Evolutionary conservation across 371 early-diverging fungal genomes (phyloP).

Genomic region (Capniomyces stellatus): DNA sequence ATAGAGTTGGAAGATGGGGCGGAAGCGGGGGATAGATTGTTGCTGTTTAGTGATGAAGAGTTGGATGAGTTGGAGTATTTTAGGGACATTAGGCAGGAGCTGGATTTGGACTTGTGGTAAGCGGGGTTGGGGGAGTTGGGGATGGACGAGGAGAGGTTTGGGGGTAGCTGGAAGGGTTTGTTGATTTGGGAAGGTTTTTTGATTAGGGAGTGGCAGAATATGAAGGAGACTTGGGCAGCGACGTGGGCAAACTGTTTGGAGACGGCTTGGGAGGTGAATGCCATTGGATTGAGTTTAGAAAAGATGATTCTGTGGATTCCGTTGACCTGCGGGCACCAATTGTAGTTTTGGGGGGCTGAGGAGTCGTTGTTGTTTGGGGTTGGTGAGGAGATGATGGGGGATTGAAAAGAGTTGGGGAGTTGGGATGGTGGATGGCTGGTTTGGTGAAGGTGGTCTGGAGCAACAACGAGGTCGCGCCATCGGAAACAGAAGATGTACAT

Average conservation of each 20-base stretch:
- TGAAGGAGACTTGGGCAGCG: conserved; percentile 54
- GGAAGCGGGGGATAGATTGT: conserved; percentile 11
- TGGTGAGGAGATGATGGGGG: conserved; percentile 2
- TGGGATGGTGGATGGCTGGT: background rate
- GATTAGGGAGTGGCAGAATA: conserved; percentile 67
- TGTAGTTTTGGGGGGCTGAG: conserved; percentile 5
- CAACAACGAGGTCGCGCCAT: conserved; percentile 54
- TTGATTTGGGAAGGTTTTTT: conserved; percentile 37
- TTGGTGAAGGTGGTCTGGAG: conserved; percentile 8
- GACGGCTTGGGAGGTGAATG: conserved; percentile 57
- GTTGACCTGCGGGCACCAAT: conserved; percentile 35
- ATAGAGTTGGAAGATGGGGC: conserved; percentile 9
- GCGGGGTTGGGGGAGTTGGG: background rate
- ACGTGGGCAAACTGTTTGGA: conserved; percentile 71
- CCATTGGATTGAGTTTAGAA: conserved; percentile 69
- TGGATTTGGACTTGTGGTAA: too few species aligned
- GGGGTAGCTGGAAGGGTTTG: background rate
- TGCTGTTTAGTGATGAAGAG: conserved; percentile 4
- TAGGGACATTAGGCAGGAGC: too few species aligned
- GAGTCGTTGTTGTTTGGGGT: conserved; percentile 6
- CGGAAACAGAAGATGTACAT: conserved; percentile 88
- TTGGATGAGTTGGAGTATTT: background rate
- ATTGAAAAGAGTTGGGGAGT: conserved; percentile 9
- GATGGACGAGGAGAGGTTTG: background rate
- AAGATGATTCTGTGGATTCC: conserved; percentile 57